A percentile compares a stretch with the other conserved stretches of the same genome.
These are phyloP conservation scores for Saccharomyces mikatae DNA, from an alignment of 805 yeast species.

Conservation along the genomic window DNA sequence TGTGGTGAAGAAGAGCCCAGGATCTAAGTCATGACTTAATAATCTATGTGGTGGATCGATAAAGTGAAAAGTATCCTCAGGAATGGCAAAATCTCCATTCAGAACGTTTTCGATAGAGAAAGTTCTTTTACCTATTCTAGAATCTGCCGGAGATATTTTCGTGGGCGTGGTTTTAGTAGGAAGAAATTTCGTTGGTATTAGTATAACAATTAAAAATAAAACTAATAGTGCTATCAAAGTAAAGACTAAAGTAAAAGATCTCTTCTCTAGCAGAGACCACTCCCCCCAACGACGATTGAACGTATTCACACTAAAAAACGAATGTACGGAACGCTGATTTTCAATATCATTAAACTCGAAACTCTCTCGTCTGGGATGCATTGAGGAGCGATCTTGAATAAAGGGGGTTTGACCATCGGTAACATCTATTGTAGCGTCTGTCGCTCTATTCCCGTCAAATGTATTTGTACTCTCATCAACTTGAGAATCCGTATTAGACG, in stretches of 20 bases:
- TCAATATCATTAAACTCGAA: neutral
- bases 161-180: neutral
- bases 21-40: constrained; percentile 31
- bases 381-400: neutral
- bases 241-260: neutral
- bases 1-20: constrained; percentile 35
- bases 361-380: neutral
- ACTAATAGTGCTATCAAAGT: neutral
- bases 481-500: constrained; percentile 9
- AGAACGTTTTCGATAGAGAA: constrained; percentile 20
- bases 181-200: neutral
- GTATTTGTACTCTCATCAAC: constrained; percentile 3
- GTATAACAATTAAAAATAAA: neutral
- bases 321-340: neutral
- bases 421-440: neutral
- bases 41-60: constrained; percentile 19
- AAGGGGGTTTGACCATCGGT: neutral
- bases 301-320: neutral
- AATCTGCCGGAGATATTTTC: neutral
- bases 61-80: constrained; percentile 19
- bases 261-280: neutral
- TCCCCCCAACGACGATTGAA: neutral
- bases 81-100: constrained; percentile 20
- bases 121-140: neutral
- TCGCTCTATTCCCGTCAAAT: constrained; percentile 2